Evolutionary conservation across 805 yeast genomes (phyloP).

Genomic region (Clavispora fructus): DNA sequence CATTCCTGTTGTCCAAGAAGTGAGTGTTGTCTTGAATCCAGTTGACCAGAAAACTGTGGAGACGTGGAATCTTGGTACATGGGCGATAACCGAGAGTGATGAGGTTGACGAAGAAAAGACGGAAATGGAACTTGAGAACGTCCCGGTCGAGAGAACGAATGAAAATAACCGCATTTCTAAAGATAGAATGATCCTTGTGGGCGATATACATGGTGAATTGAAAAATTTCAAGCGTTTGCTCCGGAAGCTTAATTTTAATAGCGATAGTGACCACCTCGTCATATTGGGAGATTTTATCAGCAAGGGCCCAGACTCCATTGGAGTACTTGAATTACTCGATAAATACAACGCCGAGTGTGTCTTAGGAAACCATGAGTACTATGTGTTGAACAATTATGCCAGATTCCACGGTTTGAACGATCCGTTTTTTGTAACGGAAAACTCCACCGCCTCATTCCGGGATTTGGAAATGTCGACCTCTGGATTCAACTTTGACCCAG

Average conservation of each 20-base stretch:
- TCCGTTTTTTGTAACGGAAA: conserved; percentile 21
- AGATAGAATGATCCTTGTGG: conserved; percentile 61
- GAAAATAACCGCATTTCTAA: conserved; percentile 6
- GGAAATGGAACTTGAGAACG: neutral
- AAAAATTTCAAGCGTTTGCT: conserved; percentile 51
- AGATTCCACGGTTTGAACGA: conserved; percentile 46
- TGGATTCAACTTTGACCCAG: conserved; percentile 31
- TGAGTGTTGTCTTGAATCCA: conserved; percentile 24
- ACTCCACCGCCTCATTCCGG: conserved; percentile 1
- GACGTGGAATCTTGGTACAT: neutral
- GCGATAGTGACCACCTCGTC: conserved; percentile 51
- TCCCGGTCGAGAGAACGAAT: neutral
- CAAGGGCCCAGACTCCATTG: conserved; percentile 74
- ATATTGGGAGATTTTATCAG: conserved; percentile 81
- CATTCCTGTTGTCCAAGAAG: conserved; percentile 20
- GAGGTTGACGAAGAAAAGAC: conserved; percentile 1
- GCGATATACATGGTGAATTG: conserved; percentile 85
- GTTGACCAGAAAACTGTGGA: conserved; percentile 11
- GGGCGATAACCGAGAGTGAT: conserved; percentile 1
- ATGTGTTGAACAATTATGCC: conserved; percentile 60
- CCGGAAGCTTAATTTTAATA: conserved; percentile 42
- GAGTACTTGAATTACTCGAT: conserved; percentile 55
- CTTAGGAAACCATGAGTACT: conserved; percentile 85
- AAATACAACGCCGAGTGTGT: conserved; percentile 62
- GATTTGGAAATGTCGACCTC: neutral